Base-by-base conservation (phyloP, 257 asterid genomes). In the Solanum etuberosum region DNA sequence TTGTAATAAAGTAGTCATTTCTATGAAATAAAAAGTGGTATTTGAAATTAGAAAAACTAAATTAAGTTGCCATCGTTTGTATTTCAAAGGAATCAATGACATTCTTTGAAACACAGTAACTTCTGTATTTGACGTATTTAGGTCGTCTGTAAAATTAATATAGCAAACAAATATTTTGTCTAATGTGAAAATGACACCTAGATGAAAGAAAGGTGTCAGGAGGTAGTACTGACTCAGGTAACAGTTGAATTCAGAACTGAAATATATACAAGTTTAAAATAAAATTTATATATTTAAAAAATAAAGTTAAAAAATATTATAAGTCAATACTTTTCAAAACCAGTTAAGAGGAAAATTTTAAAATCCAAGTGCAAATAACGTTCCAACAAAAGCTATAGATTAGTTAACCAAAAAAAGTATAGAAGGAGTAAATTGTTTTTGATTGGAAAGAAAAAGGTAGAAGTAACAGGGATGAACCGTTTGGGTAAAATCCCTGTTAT, bases 401-500 rank as follows among this genome's bases (percentile, higher is more conserved):
- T 86, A 86, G 40, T 42, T 63, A 18, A 72, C 67, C 70, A 11
- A 54, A 43, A 48, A 68, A 3, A 4, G 76, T 68, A 68, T 23
- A 72, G 31, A 31, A 72, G 54, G 18, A 85, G 16, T 16, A 86
- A 85, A 11, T 48, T 14, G 67, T 76, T 78, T 86, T 86, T 34
- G 67, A 71, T 29, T 16, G 84, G 68, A 86, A 34, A 86, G 68
- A 20, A 32, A 72, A 72, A 48, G 21, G 83, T 70, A 72, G 51
- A 5, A 31, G 76, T 46, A 48, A 86, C 87, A 46, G 83, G 57
- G 83, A 46, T 42, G 65, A 43, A 72, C 87, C 82, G 7, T 20
- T 86, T 86, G 54, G 81, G 88, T 86, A 86, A 86, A 86, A 72
- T 72, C 88, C 88, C 71, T 54, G 84, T 86, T n/a, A 72, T 72